A percentile compares a stretch with the other conserved stretches of the same genome.
These are phyloP conservation scores for Penicillium diatomitis DNA, from an alignment of 495 filamentous ascomycete species.

Conservation along the genomic window DNA sequence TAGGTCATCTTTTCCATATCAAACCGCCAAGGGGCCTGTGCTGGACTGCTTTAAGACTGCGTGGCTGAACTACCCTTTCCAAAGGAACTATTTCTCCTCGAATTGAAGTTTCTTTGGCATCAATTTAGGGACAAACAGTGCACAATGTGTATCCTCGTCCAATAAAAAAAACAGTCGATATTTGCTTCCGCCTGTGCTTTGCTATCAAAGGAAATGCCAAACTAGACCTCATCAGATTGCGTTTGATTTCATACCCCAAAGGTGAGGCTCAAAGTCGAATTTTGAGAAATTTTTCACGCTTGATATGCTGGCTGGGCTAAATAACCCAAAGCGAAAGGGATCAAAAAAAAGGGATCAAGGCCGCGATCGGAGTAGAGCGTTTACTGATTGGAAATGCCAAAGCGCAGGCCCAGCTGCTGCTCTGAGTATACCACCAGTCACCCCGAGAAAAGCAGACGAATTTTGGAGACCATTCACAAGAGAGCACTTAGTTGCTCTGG, in stretches of 20 bases:
- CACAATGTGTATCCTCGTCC: too few relatives aligned
- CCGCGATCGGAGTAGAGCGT: neutral
- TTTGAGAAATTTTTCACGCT: constrained; percentile 29
- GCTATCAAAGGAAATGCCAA: too few relatives aligned
- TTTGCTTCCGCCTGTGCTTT: too few relatives aligned
- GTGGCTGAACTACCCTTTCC: too few relatives aligned
- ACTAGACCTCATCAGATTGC: too few relatives aligned
- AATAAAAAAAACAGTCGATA: too few relatives aligned
- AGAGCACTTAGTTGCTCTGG: constrained; percentile 27
- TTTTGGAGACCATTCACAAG: constrained; percentile 3
- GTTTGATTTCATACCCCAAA: constrained; percentile 9
- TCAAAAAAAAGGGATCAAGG: constrained; percentile 10
- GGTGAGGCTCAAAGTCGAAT: constrained; percentile 31
- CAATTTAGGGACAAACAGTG: too few relatives aligned
- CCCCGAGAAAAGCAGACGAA: neutral
- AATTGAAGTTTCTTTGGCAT: too few relatives aligned
- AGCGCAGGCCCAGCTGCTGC: constrained; percentile 34
- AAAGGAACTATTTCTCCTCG: too few relatives aligned
- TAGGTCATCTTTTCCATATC: too few relatives aligned
- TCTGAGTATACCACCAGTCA: constrained; percentile 3
- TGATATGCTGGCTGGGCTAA: constrained; percentile 30
- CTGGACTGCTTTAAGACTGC: too few relatives aligned
- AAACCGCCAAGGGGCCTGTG: too few relatives aligned
- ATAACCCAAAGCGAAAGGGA: constrained; percentile 14
- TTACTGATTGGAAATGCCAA: constrained; percentile 11